phyloP scores from a whole-genome alignment of 768 basidiomycete genomes.

The Pisolithus microcarpus region DNA sequence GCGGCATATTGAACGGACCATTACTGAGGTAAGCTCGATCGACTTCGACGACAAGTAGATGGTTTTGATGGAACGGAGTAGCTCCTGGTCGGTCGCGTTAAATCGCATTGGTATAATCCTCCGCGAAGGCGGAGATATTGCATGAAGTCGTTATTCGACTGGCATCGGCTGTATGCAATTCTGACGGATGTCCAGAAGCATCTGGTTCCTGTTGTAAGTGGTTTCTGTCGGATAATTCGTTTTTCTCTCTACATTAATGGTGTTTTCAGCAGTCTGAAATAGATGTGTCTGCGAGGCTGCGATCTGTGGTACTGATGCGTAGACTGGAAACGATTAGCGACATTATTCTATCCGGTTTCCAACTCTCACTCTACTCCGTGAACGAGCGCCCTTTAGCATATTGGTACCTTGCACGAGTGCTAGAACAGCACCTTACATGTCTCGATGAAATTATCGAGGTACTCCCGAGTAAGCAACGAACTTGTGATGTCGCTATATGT shows the following conservation, averaged over 20 bases:
- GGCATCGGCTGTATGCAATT: constrained; percentile 58
- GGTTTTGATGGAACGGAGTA: constrained; percentile 19
- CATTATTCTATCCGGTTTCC: constrained; percentile 67
- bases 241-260: too few relatives aligned
- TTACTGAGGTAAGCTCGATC: constrained; percentile 27
- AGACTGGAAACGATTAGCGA: constrained; percentile 57
- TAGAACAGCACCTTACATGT: constrained; percentile 48
- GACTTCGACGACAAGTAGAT: not conserved
- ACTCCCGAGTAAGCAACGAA: constrained; percentile 33
- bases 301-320: constrained; percentile 43
- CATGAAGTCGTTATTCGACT: constrained; percentile 54
- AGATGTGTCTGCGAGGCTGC: constrained; percentile 22
- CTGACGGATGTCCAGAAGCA: constrained; percentile 22
- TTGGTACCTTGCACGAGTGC: constrained; percentile 58
- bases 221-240: not conserved
- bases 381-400: constrained; percentile 71
- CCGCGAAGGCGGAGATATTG: constrained; percentile 59
- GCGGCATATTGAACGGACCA: constrained; percentile 32
- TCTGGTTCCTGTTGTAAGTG: constrained; percentile 15
- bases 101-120: constrained; percentile 62
- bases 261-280: constrained; percentile 12
- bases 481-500: constrained; percentile 1
- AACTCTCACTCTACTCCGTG: constrained; percentile 62
- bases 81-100: constrained; percentile 53
- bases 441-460: constrained; percentile 42